Percentiles rank a stretch among this genome's conserved stretches.
These are phyloP conservation scores for Xylariomycetidae sp. DNA, from an alignment of 2,329 filamentous ascomycete species.

Conservation along the genomic window DNA sequence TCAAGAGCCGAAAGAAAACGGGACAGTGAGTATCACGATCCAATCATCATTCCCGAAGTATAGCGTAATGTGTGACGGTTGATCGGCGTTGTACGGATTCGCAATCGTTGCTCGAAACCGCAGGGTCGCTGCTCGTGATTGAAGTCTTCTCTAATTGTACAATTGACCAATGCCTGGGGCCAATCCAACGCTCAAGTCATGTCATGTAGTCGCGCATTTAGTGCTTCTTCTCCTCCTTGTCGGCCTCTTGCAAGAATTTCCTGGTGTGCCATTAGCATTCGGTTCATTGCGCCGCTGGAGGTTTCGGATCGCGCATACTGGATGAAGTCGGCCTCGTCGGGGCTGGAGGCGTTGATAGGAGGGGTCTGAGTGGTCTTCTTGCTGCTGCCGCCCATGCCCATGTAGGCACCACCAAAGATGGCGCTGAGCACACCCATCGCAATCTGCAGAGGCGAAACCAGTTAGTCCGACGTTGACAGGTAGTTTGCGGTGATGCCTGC, in stretches of 20 bases:
- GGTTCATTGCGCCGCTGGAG: conserved; percentile 13
- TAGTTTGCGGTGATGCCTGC: conserved; percentile 27
- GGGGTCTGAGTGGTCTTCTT: conserved; percentile 39
- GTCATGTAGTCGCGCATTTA: conserved; percentile 20
- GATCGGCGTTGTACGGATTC: not conserved
- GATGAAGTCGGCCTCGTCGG: conserved; percentile 60
- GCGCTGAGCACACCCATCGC: conserved; percentile 50
- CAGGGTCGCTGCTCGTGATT: conserved; percentile 14
- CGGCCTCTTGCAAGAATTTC: conserved; percentile 41
- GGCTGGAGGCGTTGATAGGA: conserved; percentile 56
- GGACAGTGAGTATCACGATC: not conserved
- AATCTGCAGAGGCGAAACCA: conserved; percentile 34
- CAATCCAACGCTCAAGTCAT: conserved; percentile 9
- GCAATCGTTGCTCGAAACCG: conserved; percentile 1
- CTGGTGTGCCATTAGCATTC: conserved; percentile 24
- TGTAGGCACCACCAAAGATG: conserved; percentile 44
- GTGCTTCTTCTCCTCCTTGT: conserved; percentile 36
- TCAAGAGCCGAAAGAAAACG: not conserved
- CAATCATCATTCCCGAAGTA: not conserved
- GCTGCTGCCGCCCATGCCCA: conserved; percentile 39
- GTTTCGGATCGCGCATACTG: conserved; percentile 41
- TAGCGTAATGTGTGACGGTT: not conserved
- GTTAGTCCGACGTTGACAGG: too few relatives aligned
- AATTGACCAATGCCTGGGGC: conserved; percentile 18
- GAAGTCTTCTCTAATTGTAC: conserved; percentile 25